These are phyloP conservation scores for Xylaria scruposa DNA, from an alignment of 495 filamentous ascomycete species.

Conservation along the genomic window DNA sequence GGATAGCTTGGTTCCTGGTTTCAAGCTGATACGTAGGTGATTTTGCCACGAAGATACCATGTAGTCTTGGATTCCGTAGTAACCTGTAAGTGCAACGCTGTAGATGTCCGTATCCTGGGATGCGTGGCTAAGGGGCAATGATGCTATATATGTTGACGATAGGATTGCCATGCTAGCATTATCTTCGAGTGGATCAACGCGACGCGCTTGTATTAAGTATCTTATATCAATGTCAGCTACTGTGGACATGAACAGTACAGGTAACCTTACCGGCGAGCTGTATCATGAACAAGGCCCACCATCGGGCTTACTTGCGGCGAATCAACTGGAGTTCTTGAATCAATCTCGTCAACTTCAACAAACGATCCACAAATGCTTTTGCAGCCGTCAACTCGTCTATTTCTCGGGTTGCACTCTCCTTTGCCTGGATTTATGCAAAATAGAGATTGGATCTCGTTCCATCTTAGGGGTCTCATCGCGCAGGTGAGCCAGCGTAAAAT, in stretches of 20 bases:
- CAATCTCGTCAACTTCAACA: conserved; percentile 9
- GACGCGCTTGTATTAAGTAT: not conserved
- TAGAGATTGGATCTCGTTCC: conserved; percentile 24
- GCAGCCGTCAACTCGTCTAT: conserved; percentile 15
- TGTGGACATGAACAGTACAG: not conserved
- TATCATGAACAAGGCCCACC: not conserved
- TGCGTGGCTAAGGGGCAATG: not conserved
- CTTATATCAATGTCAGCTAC: not conserved
- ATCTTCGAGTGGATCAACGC: not conserved
- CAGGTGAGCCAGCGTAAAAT: conserved; percentile 25
- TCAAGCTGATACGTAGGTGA: not conserved
- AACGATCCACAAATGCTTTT: conserved; percentile 25
- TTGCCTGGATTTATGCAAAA: conserved; percentile 23
- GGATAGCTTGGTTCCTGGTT: not conserved
- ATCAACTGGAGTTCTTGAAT: not conserved
- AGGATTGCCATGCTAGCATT: not conserved
- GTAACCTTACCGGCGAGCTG: not conserved
- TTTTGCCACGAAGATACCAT: not conserved
- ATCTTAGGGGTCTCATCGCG: conserved; percentile 18
- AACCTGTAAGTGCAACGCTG: not conserved
- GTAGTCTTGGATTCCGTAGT: conserved; percentile 3
- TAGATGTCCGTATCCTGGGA: not conserved
- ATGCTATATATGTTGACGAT: not conserved
- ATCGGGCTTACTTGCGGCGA: not conserved
- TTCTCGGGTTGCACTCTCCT: conserved; percentile 1